A percentile compares a stretch with the other conserved stretches of the same genome.
phyloP scores from a whole-genome alignment of 2,329 filamentous ascomycete species.

The Cercospora zeina region DNA sequence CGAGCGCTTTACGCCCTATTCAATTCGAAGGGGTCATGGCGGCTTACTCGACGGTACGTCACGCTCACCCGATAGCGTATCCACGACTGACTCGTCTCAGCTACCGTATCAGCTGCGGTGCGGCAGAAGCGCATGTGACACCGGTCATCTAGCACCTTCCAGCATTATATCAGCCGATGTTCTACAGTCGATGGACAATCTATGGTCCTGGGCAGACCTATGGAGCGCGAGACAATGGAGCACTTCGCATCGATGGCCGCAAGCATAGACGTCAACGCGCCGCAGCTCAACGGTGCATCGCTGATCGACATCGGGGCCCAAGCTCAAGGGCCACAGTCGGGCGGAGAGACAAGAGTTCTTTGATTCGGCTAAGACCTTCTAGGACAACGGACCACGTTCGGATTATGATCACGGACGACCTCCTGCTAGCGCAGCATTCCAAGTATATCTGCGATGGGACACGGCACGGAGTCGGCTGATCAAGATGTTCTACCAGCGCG shows the following conservation, averaged over 20 bases:
- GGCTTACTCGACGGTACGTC: conserved; percentile 19
- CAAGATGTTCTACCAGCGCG: not conserved
- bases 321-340: not conserved
- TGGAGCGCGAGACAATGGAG: not conserved
- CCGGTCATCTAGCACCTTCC: conserved; percentile 14
- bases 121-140: conserved; percentile 19
- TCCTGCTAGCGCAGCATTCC: not conserved
- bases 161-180: conserved; percentile 11
- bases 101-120: conserved; percentile 13
- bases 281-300: not conserved
- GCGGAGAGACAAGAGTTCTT: not conserved
- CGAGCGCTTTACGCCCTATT: conserved; percentile 13
- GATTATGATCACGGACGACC: too few relatives aligned
- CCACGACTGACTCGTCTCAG: too few relatives aligned
- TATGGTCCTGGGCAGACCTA: conserved; percentile 7
- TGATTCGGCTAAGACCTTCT: not conserved
- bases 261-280: not conserved
- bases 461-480: not conserved
- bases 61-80: conserved; percentile 1
- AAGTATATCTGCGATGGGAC: not conserved
- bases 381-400: too few relatives aligned
- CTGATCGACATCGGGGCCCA: not conserved
- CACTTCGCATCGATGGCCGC: not conserved
- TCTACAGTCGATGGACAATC: conserved; percentile 12
- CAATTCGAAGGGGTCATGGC: conserved; percentile 16